phyloP scores from a whole-genome alignment of 495 filamentous ascomycete genomes.

The Podospora sp. region DNA sequence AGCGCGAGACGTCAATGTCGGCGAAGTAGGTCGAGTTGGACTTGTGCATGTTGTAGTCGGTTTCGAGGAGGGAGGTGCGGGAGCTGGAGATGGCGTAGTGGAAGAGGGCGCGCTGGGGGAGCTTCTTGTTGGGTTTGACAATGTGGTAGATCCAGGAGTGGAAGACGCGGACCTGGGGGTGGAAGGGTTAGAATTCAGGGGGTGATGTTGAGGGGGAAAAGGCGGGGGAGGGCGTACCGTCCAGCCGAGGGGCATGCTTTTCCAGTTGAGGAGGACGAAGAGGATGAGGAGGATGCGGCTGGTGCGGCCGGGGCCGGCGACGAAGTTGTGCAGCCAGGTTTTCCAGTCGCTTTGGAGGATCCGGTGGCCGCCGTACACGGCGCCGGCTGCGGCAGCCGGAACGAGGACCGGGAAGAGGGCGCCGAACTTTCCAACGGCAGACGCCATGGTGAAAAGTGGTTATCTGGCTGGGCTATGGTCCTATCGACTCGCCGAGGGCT shows the following conservation, averaged over 20 bases:
- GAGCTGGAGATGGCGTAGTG: conserved; percentile 63
- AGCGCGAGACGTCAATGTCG: conserved; percentile 74
- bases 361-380: conserved; percentile 46
- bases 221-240: conserved; percentile 54
- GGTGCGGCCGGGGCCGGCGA: conserved; percentile 54
- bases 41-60: conserved; percentile 85
- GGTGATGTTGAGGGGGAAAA: background rate
- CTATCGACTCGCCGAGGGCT: background rate
- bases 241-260: conserved; percentile 76
- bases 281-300: conserved; percentile 53
- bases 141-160: conserved; percentile 63
- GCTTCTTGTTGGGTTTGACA: conserved; percentile 39
- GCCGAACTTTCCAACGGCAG: conserved; percentile 40
- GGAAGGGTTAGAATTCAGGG: conserved; percentile 9
- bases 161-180: conserved; percentile 63
- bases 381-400: conserved; percentile 37
- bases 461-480: background rate
- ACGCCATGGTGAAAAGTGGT: conserved; percentile 41
- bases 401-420: conserved; percentile 43
- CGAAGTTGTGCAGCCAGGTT: conserved; percentile 39
- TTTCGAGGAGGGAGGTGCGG: conserved; percentile 65
- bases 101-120: conserved; percentile 62
- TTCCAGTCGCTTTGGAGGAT: conserved; percentile 40
- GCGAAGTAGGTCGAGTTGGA: conserved; percentile 82
- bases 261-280: conserved; percentile 64